phyloP scores from a whole-genome alignment of 1,139 yeast species.

The Martiniozyma asiatica region DNA sequence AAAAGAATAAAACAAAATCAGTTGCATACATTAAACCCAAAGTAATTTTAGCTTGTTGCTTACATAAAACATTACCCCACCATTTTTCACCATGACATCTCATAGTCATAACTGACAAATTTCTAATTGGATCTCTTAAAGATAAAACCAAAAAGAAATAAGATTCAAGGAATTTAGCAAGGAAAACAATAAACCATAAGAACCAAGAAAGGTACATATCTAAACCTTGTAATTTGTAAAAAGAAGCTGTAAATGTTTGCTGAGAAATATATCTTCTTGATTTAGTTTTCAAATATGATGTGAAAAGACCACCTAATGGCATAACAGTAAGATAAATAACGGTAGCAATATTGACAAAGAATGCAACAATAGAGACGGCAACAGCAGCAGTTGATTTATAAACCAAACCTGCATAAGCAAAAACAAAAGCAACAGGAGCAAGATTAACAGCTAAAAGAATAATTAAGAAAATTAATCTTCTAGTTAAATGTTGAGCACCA shows the following conservation, averaged over 20 bases:
- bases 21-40: conserved; percentile 87
- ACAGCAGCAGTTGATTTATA: conserved; percentile 64
- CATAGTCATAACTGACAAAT: conserved; percentile 49
- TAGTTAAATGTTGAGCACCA: conserved; percentile 92
- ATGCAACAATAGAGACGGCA: conserved; percentile 77
- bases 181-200: conserved; percentile 79
- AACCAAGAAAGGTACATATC: conserved; percentile 97
- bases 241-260: conserved; percentile 92
- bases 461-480: conserved; percentile 70
- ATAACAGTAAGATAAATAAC: conserved; percentile 77
- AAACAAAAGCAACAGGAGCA: conserved; percentile 79
- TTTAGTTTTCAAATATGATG: conserved; percentile 79
- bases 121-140: conserved; percentile 86
- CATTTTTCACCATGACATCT: conserved; percentile 85
- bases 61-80: conserved; percentile 67
- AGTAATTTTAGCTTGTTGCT: conserved; percentile 76
- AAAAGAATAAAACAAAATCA: conserved; percentile 87
- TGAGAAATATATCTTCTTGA: conserved; percentile 88
- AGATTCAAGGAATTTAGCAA: conserved; percentile 82
- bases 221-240: conserved; percentile 66
- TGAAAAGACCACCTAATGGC: conserved; percentile 97
- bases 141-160: conserved; percentile 87
- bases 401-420: conserved; percentile 67
- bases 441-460: conserved; percentile 59
- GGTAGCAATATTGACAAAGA: conserved; percentile 79